Conservation (phyloP, 176 grass and related monocot genomes). For the Ensete ventricosum region DNA sequence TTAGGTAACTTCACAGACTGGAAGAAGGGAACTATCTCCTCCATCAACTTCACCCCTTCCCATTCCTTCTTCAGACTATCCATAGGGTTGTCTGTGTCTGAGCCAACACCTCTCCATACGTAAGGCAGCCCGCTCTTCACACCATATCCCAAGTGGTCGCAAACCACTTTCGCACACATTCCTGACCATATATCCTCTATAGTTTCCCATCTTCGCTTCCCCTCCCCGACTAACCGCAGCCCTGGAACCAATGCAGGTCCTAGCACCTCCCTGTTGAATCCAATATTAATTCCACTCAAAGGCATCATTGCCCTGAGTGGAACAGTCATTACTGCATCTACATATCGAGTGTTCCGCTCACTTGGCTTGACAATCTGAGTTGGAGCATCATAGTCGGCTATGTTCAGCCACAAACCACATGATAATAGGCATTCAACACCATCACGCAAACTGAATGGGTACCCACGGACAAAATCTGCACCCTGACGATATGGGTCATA, state of each 20-base stretch:
- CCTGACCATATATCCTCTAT: conserved; percentile 85
- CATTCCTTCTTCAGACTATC: conserved; percentile 77
- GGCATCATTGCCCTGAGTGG: conserved; percentile 63
- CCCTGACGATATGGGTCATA: conserved; percentile 61
- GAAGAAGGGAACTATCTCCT: conserved; percentile 69
- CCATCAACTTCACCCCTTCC: conserved; percentile 83
- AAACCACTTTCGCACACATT: conserved; percentile 65
- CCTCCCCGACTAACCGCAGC: conserved; percentile 55
- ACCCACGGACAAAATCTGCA: conserved; percentile 92
- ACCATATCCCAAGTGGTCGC: conserved; percentile 56
- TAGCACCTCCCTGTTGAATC: conserved; percentile 73
- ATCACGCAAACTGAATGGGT: conserved; percentile 73
- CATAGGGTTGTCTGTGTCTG: conserved; percentile 40
- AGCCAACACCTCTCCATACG: conserved; percentile 53
- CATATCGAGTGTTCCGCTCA: conserved; percentile 55
- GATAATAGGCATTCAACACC: conserved; percentile 65
- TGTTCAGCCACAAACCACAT: conserved; percentile 81
- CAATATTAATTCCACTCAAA: conserved; percentile 81
- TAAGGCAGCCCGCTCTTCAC: conserved; percentile 89
- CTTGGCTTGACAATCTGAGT: conserved; percentile 72
- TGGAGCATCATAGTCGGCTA: conserved; percentile 74
- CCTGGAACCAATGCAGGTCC: conserved; percentile 73
- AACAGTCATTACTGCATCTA: conserved; percentile 93
- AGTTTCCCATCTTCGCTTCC: conserved; percentile 74
- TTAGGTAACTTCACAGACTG: conserved; percentile 37